Conservation (phyloP, 768 basidiomycete species). For the Amanita muscaria region DNA sequence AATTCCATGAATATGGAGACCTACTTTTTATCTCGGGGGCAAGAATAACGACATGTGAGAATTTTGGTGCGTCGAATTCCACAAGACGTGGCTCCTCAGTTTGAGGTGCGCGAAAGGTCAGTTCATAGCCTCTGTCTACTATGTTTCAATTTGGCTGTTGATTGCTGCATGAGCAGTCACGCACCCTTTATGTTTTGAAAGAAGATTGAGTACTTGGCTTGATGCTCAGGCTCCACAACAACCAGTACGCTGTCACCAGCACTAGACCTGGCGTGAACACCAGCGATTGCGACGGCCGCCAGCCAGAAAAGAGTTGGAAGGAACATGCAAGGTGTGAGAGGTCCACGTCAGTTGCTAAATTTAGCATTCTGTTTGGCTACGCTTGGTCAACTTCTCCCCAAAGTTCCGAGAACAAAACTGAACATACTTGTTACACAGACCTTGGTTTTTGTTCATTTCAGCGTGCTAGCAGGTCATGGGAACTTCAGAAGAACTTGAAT, state of each 20-base stretch:
- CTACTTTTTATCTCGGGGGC: constrained; percentile 81
- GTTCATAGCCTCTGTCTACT: constrained; percentile 71
- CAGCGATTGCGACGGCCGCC: constrained; percentile 20
- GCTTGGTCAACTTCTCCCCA: constrained; percentile 3
- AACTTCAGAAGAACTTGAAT: constrained; percentile 74
- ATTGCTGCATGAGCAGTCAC: constrained; percentile 6
- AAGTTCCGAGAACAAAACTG: constrained; percentile 1
- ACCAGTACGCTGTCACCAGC: constrained; percentile 78
- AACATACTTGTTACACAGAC: constrained; percentile 3
- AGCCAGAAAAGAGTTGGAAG: constrained; percentile 28
- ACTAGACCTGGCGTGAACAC: constrained; percentile 59
- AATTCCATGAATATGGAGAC: constrained; percentile 14
- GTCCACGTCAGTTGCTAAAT: not conserved
- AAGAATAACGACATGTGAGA: constrained; percentile 82
- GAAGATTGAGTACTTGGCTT: constrained; percentile 74
- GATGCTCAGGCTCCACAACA: constrained; percentile 65
- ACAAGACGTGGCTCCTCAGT: constrained; percentile 58
- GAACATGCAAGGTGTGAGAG: constrained; percentile 26
- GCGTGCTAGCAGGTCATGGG: constrained; percentile 36
- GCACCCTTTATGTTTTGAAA: constrained; percentile 70
- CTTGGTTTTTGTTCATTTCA: constrained; percentile 10
- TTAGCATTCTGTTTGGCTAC: constrained; percentile 3
- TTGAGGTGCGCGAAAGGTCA: constrained; percentile 82
- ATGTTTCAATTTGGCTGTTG: constrained; percentile 5
- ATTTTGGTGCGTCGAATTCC: constrained; percentile 63